Evolutionary conservation across 371 early-diverging fungal genomes (phyloP).

Genomic region (Gilbertella persicaria): DNA sequence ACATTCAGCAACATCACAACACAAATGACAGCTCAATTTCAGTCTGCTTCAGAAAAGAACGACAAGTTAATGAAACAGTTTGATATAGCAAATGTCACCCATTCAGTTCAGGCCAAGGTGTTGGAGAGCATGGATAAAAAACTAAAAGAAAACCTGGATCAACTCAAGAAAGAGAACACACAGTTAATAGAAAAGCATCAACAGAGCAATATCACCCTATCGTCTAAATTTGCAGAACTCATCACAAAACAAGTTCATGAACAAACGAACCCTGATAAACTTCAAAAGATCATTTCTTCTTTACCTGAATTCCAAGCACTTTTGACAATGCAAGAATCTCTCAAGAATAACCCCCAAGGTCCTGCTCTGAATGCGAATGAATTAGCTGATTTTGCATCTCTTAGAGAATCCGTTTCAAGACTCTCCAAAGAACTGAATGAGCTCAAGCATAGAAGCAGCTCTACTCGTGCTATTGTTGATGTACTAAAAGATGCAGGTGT

Average conservation of each 20-base stretch:
- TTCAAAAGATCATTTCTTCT: conserved; percentile 1
- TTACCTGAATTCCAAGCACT: conserved; percentile 14
- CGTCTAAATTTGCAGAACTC: not conserved
- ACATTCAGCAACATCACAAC: not conserved
- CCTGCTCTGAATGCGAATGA: not conserved
- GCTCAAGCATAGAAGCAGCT: not conserved
- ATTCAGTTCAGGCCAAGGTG: not conserved
- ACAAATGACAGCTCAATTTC: not conserved
- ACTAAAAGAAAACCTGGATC: not conserved
- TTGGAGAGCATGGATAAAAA: conserved; percentile 1
- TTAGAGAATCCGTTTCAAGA: not conserved
- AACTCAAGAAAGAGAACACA: not conserved
- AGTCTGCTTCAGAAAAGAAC: not conserved
- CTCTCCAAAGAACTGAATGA: not conserved
- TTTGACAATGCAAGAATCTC: not conserved
- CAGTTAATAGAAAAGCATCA: not conserved
- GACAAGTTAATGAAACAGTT: not conserved
- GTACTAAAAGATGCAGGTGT: conserved; percentile 1
- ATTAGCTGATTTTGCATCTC: not conserved
- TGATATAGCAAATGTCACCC: not conserved
- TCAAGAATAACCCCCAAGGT: not conserved
- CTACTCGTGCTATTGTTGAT: conserved; percentile 10
- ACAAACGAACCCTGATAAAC: not conserved
- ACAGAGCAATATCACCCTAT: not conserved
- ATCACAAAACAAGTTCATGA: conserved; percentile 2